A percentile compares a stretch with the other conserved stretches of the same genome.
phyloP scores from a whole-genome alignment of 352 stramenopile species.

The Plasmopara muralis region DNA sequence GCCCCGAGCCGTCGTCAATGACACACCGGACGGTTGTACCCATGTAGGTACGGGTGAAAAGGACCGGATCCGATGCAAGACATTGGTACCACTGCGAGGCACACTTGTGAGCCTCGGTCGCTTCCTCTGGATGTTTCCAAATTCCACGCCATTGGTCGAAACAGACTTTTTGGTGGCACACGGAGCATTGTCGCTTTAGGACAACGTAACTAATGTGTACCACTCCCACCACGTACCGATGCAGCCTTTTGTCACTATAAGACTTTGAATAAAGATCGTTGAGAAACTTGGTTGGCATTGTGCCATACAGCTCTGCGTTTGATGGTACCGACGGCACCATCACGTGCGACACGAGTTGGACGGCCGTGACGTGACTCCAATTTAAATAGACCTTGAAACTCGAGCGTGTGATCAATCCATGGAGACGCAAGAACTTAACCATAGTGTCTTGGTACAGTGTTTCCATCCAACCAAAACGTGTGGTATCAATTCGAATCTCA shows the following conservation, averaged over 20 bases:
- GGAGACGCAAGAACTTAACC: conserved; percentile 49
- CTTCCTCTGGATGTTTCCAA: conserved; percentile 31
- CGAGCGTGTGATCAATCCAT: conserved; percentile 46
- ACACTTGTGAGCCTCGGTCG: conserved; percentile 14
- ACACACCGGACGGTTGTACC: conserved; percentile 46
- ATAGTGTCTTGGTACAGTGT: conserved; percentile 25
- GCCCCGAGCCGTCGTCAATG: conserved; percentile 69
- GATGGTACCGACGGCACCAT: conserved; percentile 3
- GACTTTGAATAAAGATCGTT: conserved; percentile 37
- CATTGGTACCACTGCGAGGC: conserved; percentile 26
- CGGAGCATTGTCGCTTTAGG: conserved; percentile 57
- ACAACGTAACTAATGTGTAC: conserved; percentile 74
- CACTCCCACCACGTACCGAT: conserved; percentile 54
- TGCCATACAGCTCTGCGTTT: conserved; percentile 31
- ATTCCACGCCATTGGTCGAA: conserved; percentile 34
- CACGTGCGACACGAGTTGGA: conserved; percentile 1
- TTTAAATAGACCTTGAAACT: conserved; percentile 61
- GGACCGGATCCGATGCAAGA: conserved; percentile 22
- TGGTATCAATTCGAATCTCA: conserved; percentile 39
- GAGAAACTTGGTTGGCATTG: conserved; percentile 37
- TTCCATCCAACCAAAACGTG: conserved; percentile 32
- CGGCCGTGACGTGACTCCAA: conserved; percentile 37
- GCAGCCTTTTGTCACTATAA: conserved; percentile 38
- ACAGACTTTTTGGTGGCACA: conserved; percentile 44
- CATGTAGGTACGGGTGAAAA: conserved; percentile 36